Conservation (phyloP, 148 eudicot genomes). For the Rhododendron molle region DNA sequence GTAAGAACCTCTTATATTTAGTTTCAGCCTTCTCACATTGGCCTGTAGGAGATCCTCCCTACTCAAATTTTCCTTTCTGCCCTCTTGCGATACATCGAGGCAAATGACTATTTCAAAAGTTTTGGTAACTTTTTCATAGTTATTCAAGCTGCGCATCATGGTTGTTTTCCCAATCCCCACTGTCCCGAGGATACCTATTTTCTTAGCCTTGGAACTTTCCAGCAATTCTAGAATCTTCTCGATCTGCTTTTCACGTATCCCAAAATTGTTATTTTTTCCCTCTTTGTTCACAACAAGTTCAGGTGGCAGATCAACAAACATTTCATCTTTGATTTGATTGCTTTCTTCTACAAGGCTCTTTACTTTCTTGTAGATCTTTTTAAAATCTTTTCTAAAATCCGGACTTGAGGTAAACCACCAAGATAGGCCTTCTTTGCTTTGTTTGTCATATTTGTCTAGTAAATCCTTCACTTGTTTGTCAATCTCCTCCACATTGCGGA, state of each 20-base stretch:
- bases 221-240: neutral
- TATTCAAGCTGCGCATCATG: slow-evolving; percentile 11
- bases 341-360: neutral
- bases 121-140: slow-evolving; percentile 12
- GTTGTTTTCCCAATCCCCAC: slow-evolving; percentile 20
- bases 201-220: neutral
- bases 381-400: neutral
- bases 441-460: neutral
- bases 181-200: neutral
- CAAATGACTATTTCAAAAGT: slow-evolving; percentile 14
- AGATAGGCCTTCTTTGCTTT: neutral
- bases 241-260: neutral
- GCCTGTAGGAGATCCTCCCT: neutral
- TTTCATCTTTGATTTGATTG: neutral
- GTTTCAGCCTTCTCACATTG: slow-evolving; percentile 3
- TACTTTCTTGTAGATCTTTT: neutral
- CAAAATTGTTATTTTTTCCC: neutral
- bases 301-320: neutral
- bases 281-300: neutral
- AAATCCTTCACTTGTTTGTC: neutral
- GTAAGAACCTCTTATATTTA: neutral
- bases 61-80: neutral
- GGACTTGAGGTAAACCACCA: neutral
- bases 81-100: slow-evolving; percentile 5
- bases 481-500: neutral